A percentile compares a stretch with the other conserved stretches of the same genome.
These are phyloP conservation scores for Pyricularia grisea DNA, from an alignment of 2,329 filamentous ascomycete species.

Conservation along the genomic window DNA sequence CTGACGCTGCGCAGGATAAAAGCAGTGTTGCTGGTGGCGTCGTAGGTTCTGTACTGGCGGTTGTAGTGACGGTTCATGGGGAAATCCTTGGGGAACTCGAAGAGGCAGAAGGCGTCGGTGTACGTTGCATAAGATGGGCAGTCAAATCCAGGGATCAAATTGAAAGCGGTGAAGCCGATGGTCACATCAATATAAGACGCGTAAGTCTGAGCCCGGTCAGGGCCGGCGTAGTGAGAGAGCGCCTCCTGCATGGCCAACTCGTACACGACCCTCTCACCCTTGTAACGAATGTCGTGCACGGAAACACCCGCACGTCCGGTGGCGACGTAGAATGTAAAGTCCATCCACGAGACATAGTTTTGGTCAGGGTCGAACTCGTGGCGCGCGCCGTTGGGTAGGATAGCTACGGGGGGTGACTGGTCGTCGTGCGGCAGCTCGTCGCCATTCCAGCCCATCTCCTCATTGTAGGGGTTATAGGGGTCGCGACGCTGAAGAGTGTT, in stretches of 20 bases:
- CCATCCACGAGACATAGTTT: slow-evolving; percentile 41
- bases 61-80: slow-evolving; percentile 23
- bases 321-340: slow-evolving; percentile 40
- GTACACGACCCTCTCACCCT: slow-evolving; percentile 44
- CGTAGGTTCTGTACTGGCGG: slow-evolving; percentile 8
- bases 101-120: slow-evolving; percentile 45
- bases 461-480: background rate
- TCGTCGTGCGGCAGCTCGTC: slow-evolving; percentile 21
- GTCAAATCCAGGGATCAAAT: slow-evolving; percentile 38
- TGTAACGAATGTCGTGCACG: slow-evolving; percentile 42
- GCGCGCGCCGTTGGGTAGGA: slow-evolving; percentile 28
- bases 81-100: slow-evolving; percentile 39
- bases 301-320: slow-evolving; percentile 35
- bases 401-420: slow-evolving; percentile 24
- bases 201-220: slow-evolving; percentile 33
- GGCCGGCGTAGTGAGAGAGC: slow-evolving; percentile 39
- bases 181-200: slow-evolving; percentile 36
- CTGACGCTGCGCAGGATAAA: slow-evolving; percentile 23
- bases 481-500: background rate
- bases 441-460: slow-evolving; percentile 2
- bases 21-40: slow-evolving; percentile 16
- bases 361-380: slow-evolving; percentile 30
- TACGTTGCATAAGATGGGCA: slow-evolving; percentile 41
- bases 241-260: slow-evolving; percentile 47
- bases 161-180: slow-evolving; percentile 36